Conservation (phyloP, 2,329 filamentous ascomycete genomes). For the Cladosporium sp. region DNA sequence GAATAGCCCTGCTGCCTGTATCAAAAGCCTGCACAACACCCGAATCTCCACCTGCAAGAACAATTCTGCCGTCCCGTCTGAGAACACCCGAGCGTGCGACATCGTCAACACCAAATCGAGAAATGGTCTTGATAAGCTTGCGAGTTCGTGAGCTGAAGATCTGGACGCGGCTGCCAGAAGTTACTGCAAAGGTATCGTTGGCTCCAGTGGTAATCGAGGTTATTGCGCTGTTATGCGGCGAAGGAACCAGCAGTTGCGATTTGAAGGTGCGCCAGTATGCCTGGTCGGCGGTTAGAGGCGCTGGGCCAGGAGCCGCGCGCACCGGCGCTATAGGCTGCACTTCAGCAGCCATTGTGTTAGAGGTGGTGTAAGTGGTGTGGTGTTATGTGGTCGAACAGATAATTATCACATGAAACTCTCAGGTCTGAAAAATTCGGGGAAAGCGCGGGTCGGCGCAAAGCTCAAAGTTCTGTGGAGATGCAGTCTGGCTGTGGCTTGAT, state of each 20-base stretch:
- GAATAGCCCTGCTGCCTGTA: conserved; percentile 78
- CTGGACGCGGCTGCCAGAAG: conserved; percentile 89
- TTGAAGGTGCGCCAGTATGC: conserved; percentile 95
- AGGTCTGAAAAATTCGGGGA: no score
- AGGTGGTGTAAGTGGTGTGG: background rate
- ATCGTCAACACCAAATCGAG: conserved; percentile 74
- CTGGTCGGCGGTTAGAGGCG: conserved; percentile 84
- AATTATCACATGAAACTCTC: conserved; percentile 3
- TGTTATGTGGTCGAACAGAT: background rate
- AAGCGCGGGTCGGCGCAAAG: no score
- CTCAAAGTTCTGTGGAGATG: background rate
- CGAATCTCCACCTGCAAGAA: conserved; percentile 87
- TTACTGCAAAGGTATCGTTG: conserved; percentile 79
- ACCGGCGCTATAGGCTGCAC: conserved; percentile 75
- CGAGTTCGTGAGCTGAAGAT: conserved; percentile 90
- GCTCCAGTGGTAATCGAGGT: conserved; percentile 65
- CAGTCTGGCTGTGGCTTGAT: background rate
- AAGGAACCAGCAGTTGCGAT: conserved; percentile 83
- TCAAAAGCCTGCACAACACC: conserved; percentile 96
- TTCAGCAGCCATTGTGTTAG: conserved; percentile 69
- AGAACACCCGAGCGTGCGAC: conserved; percentile 87
- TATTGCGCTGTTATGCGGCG: conserved; percentile 82
- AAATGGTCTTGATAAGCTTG: conserved; percentile 90
- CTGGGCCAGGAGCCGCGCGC: conserved; percentile 78
- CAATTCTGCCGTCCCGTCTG: conserved; percentile 78